Evolutionary conservation across 768 basidiomycete species (phyloP), one percentile per base, ranked within the genome.

Genomic region (Kwoniella dendrophila): DNA sequence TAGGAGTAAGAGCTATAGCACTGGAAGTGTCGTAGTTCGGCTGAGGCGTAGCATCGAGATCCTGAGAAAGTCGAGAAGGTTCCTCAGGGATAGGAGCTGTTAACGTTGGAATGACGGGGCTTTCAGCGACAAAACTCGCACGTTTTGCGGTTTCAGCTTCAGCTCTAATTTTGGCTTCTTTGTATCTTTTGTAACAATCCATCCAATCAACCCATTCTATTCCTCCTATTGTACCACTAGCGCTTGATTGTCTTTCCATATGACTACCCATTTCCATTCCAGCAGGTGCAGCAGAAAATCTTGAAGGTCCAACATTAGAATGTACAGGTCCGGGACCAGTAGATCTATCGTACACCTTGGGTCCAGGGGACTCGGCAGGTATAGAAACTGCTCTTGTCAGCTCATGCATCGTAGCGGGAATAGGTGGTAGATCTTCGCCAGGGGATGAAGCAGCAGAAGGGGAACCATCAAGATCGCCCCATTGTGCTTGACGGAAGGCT

Each of bases 201-300:
- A 80, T 65, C 81, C 81, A 82, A 56, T 82, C 81, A 27, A 82
- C 79, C 81, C 81, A 82, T 58, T 81, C 80, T 56, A 81, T 79
- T 20, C 78, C 80, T 26, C 74, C 71, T 18, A 77, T 62, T 4
- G 66, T 59, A 7, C 66, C 69, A 33, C 61, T 63, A 7, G 64
- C 59, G 45, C 68, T 71, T 11, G 41, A 49, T 36, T 56, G 53
- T 22, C 64, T 62, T 27, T 66, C 69, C 68, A 70, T 69, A 7
- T 32, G 34, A 26, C 64, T 32, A 20, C 59, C 51, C 27, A 45
- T 49, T 20, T 64, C 67, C 60, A 70, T 62, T 5, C 57, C 62
- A 16, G 67, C 27, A 10, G 61, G 60, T 3, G 56, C 52, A n/a
- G 48, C 47, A 14, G 56, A 48, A 43, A 63, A 64, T 29, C 59